A percentile compares a stretch with the other conserved stretches of the same genome.
phyloP scores from a whole-genome alignment of 371 early-diverging fungal genomes.

The Smittium mucronatum region DNA sequence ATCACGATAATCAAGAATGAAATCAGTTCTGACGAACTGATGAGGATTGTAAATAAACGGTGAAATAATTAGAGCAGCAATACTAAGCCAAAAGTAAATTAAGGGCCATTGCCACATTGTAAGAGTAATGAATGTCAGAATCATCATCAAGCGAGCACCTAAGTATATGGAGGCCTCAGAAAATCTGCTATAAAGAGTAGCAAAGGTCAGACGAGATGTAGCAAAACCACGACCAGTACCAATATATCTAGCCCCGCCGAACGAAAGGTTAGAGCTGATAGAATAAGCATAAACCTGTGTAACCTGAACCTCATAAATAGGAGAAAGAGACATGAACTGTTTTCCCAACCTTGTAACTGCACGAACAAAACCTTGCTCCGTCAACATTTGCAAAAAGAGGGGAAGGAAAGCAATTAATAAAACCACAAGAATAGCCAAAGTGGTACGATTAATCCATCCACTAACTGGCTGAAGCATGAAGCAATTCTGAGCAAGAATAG shows the following conservation, averaged over 20 bases:
- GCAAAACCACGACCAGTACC: conserved; percentile 87
- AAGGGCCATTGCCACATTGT: conserved; percentile 59
- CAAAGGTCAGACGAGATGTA: conserved; percentile 67
- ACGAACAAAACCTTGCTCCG: conserved; percentile 69
- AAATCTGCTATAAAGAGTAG: conserved; percentile 61
- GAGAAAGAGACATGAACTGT: conserved; percentile 70
- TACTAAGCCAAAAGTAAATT: conserved; percentile 77
- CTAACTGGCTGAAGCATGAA: conserved; percentile 57
- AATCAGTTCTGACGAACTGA: conserved; percentile 59
- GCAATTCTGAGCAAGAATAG: conserved; percentile 44
- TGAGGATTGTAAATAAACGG: conserved; percentile 78
- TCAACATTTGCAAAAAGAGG: conserved; percentile 67
- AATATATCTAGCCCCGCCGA: conserved; percentile 79
- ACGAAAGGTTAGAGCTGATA: conserved; percentile 63
- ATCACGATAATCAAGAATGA: conserved; percentile 65
- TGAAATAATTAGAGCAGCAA: conserved; percentile 52
- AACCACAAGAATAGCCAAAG: conserved; percentile 62
- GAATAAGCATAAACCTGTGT: conserved; percentile 80
- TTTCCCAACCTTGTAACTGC: conserved; percentile 61
- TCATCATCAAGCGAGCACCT: conserved; percentile 53
- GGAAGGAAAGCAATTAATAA: conserved; percentile 75
- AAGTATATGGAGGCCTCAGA: conserved; percentile 64
- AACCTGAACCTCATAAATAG: conserved; percentile 79
- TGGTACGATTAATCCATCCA: conserved; percentile 73
- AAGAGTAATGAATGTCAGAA: conserved; percentile 59